Evolutionary conservation across 202 grass and related monocot species (phyloP).

Genomic region (Cymbopogon flexuosus): DNA sequence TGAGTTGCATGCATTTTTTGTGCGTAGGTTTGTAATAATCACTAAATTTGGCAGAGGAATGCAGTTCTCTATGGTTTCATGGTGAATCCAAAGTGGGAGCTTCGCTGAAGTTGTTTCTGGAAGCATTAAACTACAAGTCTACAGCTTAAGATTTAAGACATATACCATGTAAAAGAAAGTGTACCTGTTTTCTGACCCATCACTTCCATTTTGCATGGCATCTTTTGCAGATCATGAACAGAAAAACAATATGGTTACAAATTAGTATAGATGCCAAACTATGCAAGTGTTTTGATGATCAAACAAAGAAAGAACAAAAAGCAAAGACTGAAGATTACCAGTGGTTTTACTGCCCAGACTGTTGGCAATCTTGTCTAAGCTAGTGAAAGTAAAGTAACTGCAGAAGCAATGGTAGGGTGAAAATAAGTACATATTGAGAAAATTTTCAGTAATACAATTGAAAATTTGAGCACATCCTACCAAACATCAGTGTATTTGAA

Average conservation of each 20-base stretch:
- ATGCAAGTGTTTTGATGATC: neutral
- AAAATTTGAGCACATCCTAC: constrained; percentile 35
- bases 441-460: neutral
- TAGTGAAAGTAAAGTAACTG: constrained; percentile 89
- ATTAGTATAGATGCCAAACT: neutral
- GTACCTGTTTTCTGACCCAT: constrained; percentile 46
- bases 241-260: constrained; percentile 25
- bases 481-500: constrained; percentile 82
- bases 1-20: neutral
- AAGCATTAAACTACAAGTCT: neutral
- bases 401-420: constrained; percentile 22
- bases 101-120: neutral
- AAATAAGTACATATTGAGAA: constrained; percentile 12
- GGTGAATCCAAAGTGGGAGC: neutral
- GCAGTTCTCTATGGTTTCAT: neutral
- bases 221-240: constrained; percentile 40
- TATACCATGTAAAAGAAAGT: constrained; percentile 15
- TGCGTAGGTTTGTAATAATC: neutral
- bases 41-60: neutral
- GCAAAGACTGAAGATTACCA: constrained; percentile 29
- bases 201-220: constrained; percentile 29
- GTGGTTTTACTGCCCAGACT: constrained; percentile 43
- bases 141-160: neutral
- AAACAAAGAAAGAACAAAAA: neutral
- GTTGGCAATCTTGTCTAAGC: constrained; percentile 73